Evolutionary conservation across 768 basidiomycete species (phyloP), one percentile per base, ranked within the genome.

Genomic region (Postia placenta): DNA sequence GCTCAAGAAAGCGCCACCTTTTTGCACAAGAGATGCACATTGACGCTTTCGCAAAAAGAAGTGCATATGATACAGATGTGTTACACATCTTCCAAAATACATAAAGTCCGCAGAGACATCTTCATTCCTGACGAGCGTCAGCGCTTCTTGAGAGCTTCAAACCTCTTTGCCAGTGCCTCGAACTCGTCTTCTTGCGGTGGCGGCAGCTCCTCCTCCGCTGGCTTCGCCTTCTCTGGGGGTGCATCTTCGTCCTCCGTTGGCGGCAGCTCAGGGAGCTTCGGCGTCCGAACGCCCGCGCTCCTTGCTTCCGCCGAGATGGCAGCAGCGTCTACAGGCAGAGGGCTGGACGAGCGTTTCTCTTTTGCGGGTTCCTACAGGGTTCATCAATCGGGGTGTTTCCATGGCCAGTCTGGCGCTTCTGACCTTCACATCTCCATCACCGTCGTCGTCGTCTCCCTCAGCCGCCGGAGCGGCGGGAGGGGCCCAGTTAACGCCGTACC

Each of bases 111-210:
- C n/a, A n/a, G n/a, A n/a, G n/a, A n/a, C n/a, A n/a, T n/a, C n/a
- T n/a, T n/a, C n/a, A n/a, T n/a, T n/a, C n/a, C n/a, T n/a, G n/a
- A n/a, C 30, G 30, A 15, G 15, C 30, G 25, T 36, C 50, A 90
- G 41, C 81, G 80, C 68, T 89, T 90, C 73, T 94, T 96, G 58
- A 96, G 68, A 24, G 81, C 85, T 52, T 87, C 90, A 60, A 96
- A 95, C 49, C 93, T 80, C 64, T 78, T 81, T 44, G 84, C 70
- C 43, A 96, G 71, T 19, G 79, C 73, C 33, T 86, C 85, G 58
- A 92, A 89, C 49, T 86, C 85, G 56, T 92, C 83, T 61, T 80
- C 77, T 43, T 65, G 60, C 47, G 66, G 57, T 35, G 59, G 62
- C 30, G 64, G 56, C n/a, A n/a, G n/a, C 19, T 92, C 83, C 60